These are phyloP conservation scores for Psilocybe cubensis DNA, from an alignment of 768 basidiomycete genomes.

Conservation along the genomic window DNA sequence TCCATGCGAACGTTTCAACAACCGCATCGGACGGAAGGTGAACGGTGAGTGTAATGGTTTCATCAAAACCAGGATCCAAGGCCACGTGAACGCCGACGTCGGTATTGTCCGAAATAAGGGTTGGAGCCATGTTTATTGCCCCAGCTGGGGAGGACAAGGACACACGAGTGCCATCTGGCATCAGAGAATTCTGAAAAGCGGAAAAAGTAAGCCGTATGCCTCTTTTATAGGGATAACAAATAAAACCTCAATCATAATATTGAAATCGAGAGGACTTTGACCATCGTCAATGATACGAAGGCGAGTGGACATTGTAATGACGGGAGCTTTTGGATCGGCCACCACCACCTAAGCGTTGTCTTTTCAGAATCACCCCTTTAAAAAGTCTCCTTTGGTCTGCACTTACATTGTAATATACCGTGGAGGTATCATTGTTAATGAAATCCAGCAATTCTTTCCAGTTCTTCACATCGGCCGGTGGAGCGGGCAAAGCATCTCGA, in stretches of 20 bases:
- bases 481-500: not conserved
- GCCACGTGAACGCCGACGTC: not conserved
- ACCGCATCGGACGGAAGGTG: not conserved
- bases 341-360: not conserved
- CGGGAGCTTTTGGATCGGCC: not conserved
- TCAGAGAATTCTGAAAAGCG: not conserved
- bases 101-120: not conserved
- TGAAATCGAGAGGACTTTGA: not conserved
- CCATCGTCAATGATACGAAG: not conserved
- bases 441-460: not conserved
- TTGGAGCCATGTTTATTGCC: not conserved
- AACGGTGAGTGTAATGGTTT: not conserved
- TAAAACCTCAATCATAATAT: not conserved
- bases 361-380: not conserved
- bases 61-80: not conserved
- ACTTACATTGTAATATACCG: not conserved
- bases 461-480: not conserved
- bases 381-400: not conserved
- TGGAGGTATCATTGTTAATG: not conserved
- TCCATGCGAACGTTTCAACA: not conserved
- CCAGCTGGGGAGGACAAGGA: not conserved
- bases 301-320: not conserved
- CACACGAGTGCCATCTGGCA: not conserved
- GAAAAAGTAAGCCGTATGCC: not conserved
- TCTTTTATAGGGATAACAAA: not conserved